Base-by-base conservation (phyloP, 352 stramenopile genomes). In the Aphanomyces astaci region DNA sequence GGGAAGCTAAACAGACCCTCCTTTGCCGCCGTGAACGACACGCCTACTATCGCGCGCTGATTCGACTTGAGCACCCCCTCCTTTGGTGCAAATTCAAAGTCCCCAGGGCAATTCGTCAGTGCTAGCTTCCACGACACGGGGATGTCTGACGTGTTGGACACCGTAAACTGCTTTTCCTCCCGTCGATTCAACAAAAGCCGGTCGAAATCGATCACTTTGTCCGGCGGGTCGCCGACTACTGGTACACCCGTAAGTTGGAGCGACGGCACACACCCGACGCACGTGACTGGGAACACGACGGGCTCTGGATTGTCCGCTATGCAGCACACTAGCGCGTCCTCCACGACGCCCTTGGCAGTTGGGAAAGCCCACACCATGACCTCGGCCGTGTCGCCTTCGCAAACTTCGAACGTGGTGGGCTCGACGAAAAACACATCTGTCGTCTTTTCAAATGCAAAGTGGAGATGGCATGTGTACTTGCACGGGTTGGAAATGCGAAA, bases 401-500 rank as follows among this genome's bases (percentile, higher is more conserved):
- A 75, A 0, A 98, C 70, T n/a, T 89, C 77, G 0, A 98, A 43
- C 11, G 53, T 71, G 28, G 72, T 45, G 17, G 93, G 94, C 28
- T 90, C 84, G 1, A 96, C 72, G 15, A 72, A 73, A 71, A 98
- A 98, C 4, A 74, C 71, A 0, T 67, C 10, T 76, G 43, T 4
- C 56, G 66, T 30, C 17, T 80, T 72, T 15, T 73, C 64, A 49
- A 94, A 71, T 0, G n/a, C 65, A 63, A 88, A 82, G 48, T 91
- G 78, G 2, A 96, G 70, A 11, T 79, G 78, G 22, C 93, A 78
- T 0, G 86, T 75, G 59, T 88, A 96, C 17, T 78, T 79, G 33
- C 88, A 91, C 54, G 67, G 82, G 74, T 98, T 98, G 10, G 88
- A 96, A 59, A 98, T 94, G 2, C 93, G 86, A 51, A 98, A 96